phyloP scores from a whole-genome alignment of 306 rosid species.

The Dryas alaskensis region DNA sequence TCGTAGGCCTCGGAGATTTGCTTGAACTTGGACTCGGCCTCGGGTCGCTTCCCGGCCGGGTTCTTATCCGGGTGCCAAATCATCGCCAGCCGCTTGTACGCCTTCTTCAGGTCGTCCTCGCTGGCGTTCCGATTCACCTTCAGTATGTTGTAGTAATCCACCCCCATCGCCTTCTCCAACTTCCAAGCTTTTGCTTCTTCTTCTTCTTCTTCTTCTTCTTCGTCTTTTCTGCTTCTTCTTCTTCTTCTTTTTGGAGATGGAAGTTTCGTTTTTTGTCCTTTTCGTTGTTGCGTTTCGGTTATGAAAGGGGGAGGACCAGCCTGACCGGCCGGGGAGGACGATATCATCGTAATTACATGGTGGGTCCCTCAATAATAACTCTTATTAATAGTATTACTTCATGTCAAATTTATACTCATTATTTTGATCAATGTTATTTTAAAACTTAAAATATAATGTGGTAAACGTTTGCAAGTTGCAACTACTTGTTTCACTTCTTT shows the following conservation, averaged over 20 bases:
- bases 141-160: conserved; percentile 89
- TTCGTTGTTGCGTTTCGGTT: neutral
- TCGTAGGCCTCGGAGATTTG: conserved; percentile 88
- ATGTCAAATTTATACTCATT: too few species aligned
- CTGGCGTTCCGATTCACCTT: conserved; percentile 81
- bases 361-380: neutral
- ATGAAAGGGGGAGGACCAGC: neutral
- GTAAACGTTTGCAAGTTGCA: too few species aligned
- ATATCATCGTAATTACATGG: neutral
- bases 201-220: neutral
- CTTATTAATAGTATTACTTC: neutral
- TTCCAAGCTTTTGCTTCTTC: neutral
- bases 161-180: conserved; percentile 47
- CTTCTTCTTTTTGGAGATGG: neutral
- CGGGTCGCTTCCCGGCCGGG: conserved; percentile 47
- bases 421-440: too few species aligned
- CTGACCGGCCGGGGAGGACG: neutral
- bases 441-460: too few species aligned
- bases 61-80: conserved; percentile 97
- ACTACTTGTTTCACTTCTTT: too few species aligned
- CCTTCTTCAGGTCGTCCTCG: conserved; percentile 78
- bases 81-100: conserved; percentile 76
- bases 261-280: neutral
- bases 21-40: conserved; percentile 84
- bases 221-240: neutral